Percentiles rank a stretch among this genome's conserved stretches.
Evolutionary conservation across 1,284 basidiomycete species (phyloP).

Genomic region (Rhodotorula sp.): DNA sequence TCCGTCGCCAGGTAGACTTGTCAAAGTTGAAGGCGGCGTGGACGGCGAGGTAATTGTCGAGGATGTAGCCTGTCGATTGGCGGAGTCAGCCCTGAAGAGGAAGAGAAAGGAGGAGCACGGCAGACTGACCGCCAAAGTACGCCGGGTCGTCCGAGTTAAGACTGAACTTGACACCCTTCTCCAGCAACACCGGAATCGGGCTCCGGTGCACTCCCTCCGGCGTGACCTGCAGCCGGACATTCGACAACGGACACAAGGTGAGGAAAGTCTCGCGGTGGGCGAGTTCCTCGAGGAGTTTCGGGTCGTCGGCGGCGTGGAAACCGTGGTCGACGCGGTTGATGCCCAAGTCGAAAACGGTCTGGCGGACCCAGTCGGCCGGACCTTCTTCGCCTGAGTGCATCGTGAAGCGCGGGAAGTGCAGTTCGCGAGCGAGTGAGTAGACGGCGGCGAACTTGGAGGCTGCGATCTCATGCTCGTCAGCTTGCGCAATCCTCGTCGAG

Average conservation of each 20-base stretch:
- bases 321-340: slow-evolving; percentile 44
- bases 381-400: slow-evolving; percentile 44
- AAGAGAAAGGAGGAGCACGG: not conserved
- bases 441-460: slow-evolving; percentile 37
- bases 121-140: slow-evolving; percentile 39
- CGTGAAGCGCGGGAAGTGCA: slow-evolving; percentile 38
- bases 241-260: slow-evolving; percentile 42
- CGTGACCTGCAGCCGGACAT: slow-evolving; percentile 38
- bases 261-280: slow-evolving; percentile 28
- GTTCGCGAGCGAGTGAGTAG: slow-evolving; percentile 35
- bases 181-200: slow-evolving; percentile 41
- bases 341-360: slow-evolving; percentile 37
- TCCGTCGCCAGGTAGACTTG: slow-evolving; percentile 36
- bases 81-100: not conserved
- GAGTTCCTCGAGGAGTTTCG: slow-evolving; percentile 37
- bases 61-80: slow-evolving; percentile 28
- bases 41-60: slow-evolving; percentile 42
- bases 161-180: slow-evolving; percentile 41
- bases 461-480: not conserved
- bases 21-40: slow-evolving; percentile 38
- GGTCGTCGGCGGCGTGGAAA: slow-evolving; percentile 40
- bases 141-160: slow-evolving; percentile 45
- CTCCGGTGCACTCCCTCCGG: slow-evolving; percentile 29
- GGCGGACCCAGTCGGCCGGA: slow-evolving; percentile 37
- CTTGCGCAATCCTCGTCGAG: no score